Base-by-base conservation (phyloP, 352 stramenopile genomes). In the Peronospora farinosa region DNA sequence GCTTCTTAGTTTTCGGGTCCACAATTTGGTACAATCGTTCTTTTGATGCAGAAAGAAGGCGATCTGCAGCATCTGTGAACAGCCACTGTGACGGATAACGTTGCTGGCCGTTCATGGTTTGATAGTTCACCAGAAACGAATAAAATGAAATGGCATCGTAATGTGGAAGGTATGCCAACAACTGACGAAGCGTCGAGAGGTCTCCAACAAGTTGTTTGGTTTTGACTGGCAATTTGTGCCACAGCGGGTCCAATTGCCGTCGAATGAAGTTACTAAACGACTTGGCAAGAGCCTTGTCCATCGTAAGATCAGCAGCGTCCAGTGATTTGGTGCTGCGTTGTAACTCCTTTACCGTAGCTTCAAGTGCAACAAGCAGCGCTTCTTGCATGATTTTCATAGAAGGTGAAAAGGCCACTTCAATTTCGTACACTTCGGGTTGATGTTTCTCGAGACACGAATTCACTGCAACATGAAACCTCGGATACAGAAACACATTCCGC, bases 111-210 rank as follows among this genome's bases (percentile, higher is more conserved):
- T 76, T 83, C 74, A 96, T 74, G 49, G 90, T 84, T 52, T 97
- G 88, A 47, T 98, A 85, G 33, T 72, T 89, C 30, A 96, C 58
- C 5, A 99, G 64, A 28, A 97, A 88, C n/a, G 75, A 89, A 57
- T 96, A 98, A 66, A 98, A 98, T 12, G 86, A 93, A 44, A 98
- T 91, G 15, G 92, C 94, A 62, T 98, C 96, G 67, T 98, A 98
- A 17, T 91, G 84, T 48, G 97, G 86, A 28, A 98, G 61, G 57
- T 96, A 95, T 43, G 94, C 77, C 42, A 98, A 93, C 41, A 92
- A 46, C 51, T 93, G 79, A 27, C 78, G 74, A 32, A 93, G 50
- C 5, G 79, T 87, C 28, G 78, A 80, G 12, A 93, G 47, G 41
- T 93, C 82, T 30, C 61, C 64, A n/a, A 96, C 83, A 7, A 96